Percentiles rank a stretch among this genome's conserved stretches.
These are phyloP conservation scores for Lathyrus sativus DNA, from an alignment of 306 rosid species.

Conservation along the genomic window DNA sequence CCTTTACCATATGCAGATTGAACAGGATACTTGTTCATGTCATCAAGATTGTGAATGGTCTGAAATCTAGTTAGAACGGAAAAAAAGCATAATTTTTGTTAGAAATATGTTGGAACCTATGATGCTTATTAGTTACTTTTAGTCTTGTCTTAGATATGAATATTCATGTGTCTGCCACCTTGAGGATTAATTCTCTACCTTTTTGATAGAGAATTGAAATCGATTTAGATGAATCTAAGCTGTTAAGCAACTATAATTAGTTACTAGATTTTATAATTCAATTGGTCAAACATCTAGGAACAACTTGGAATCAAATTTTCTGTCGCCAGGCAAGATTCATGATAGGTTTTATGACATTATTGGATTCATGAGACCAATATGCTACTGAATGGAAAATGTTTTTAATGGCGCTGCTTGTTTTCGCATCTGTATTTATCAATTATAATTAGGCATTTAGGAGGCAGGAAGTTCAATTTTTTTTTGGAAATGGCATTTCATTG, in stretches of 20 bases:
- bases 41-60: conserved; percentile 11
- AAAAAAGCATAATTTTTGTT: conserved; percentile 24
- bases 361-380: background rate
- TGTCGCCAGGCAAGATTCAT: conserved; percentile 1
- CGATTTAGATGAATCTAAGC: conserved; percentile 7
- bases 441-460: background rate
- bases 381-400: background rate
- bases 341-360: background rate
- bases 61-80: conserved; percentile 8
- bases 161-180: background rate
- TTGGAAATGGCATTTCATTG: conserved; percentile 23
- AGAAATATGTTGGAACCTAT: background rate
- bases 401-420: background rate
- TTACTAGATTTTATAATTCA: conserved; percentile 23
- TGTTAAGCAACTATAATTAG: conserved; percentile 10
- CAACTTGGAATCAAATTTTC: background rate
- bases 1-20: background rate
- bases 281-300: background rate
- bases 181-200: conserved; percentile 4
- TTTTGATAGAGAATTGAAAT: conserved; percentile 2
- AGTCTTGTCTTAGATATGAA: conserved; percentile 28
- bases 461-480: conserved; percentile 17
- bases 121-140: conserved; percentile 1
- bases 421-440: background rate
- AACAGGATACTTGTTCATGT: conserved; percentile 1